These are phyloP conservation scores for Incumbomyces lentus DNA, from an alignment of 2,329 filamentous ascomycete species.

Conservation along the genomic window DNA sequence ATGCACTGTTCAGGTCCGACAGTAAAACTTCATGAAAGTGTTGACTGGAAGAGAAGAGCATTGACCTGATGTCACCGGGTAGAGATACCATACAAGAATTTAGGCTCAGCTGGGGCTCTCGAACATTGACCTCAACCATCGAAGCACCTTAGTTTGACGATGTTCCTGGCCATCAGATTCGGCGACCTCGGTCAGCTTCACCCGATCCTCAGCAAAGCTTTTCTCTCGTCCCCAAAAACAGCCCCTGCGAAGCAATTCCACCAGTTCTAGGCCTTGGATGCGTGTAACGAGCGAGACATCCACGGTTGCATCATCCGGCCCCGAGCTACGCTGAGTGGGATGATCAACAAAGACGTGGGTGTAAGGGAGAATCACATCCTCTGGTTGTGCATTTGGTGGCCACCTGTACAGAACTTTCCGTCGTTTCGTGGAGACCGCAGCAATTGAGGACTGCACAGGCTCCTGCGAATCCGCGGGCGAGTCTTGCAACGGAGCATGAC, in stretches of 20 bases:
- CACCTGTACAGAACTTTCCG: conserved; percentile 18
- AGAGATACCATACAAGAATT: too few relatives aligned
- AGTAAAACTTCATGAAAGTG: too few relatives aligned
- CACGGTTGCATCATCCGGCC: background rate
- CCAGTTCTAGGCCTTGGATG: conserved; percentile 32
- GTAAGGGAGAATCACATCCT: conserved; percentile 15
- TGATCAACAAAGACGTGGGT: conserved; percentile 14
- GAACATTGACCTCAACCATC: background rate
- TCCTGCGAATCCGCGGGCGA: background rate
- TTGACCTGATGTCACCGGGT: background rate
- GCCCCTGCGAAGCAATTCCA: conserved; percentile 31
- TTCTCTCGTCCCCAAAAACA: conserved; percentile 36
- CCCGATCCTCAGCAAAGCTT: conserved; percentile 28
- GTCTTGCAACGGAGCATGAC: background rate
- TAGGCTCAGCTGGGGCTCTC: background rate
- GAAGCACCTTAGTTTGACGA: background rate
- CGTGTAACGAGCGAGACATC: conserved; percentile 24
- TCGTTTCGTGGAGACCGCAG: conserved; percentile 7
- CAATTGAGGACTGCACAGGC: background rate
- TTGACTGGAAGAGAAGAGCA: background rate
- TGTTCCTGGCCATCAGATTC: background rate
- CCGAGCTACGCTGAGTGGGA: background rate
- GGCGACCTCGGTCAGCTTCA: conserved; percentile 18
- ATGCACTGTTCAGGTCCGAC: too few relatives aligned
- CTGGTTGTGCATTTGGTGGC: conserved; percentile 14